Conservation (phyloP, 1,284 basidiomycete species). For the Anthracocystis walkeri region DNA sequence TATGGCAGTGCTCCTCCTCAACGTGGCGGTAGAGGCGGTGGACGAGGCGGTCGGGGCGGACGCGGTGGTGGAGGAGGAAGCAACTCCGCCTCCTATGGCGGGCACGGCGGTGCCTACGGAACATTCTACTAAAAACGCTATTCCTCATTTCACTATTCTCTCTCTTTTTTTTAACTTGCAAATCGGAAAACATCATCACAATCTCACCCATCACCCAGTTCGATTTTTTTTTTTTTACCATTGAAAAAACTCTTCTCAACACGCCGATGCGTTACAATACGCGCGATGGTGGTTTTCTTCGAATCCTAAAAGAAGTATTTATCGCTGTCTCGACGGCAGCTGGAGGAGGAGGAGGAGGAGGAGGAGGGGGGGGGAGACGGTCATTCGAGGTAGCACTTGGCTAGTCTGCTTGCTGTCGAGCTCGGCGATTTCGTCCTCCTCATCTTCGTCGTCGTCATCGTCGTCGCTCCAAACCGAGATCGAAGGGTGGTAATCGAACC, state of each 20-base stretch:
- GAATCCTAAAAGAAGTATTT: neutral
- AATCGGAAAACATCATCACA: too few species aligned
- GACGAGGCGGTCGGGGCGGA: slow-evolving; percentile 16
- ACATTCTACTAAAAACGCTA: slow-evolving; percentile 35
- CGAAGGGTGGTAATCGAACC: too few species aligned
- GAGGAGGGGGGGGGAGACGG: too few species aligned
- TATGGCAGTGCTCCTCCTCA: slow-evolving; percentile 11
- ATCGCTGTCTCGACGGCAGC: neutral
- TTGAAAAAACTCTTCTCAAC: too few species aligned
- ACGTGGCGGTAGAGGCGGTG: slow-evolving; percentile 17
- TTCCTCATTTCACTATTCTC: neutral
- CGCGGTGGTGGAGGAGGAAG: slow-evolving; percentile 6
- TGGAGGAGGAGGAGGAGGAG: neutral
- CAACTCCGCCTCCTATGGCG: slow-evolving; percentile 22
- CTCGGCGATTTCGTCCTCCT: too few species aligned
- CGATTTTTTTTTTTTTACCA: too few species aligned
- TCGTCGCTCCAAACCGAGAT: too few species aligned
- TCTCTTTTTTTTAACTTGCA: neutral
- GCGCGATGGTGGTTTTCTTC: slow-evolving; percentile 13
- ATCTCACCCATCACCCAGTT: too few species aligned
- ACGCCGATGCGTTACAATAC: neutral
- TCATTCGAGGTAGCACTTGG: too few species aligned
- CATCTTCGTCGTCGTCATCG: too few species aligned
- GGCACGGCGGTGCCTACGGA: slow-evolving; percentile 38
- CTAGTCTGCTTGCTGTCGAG: too few species aligned